Evolutionary conservation across 768 basidiomycete genomes (phyloP), one percentile per base, ranked within the genome.

Genomic region (Trametes coccinea): DNA sequence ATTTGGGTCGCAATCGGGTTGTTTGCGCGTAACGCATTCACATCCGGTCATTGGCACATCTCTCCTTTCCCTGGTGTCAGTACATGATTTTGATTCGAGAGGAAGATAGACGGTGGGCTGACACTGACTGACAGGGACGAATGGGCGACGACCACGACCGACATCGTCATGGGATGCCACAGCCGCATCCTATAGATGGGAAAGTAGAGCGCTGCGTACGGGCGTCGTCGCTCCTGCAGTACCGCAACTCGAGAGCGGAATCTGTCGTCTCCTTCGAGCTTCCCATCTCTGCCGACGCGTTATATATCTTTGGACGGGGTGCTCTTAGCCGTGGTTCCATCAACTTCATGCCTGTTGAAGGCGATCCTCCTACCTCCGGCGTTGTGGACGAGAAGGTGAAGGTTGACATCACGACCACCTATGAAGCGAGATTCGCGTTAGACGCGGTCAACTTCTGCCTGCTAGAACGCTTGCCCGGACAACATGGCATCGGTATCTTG

Each of bases 221-320:
- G 7, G 58, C 60, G 14, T 40, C 51, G 2, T 27, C 54, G 5
- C 43, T 5, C n/a, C 14, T 52, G 22, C 43, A 17, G 22, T 4
- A 17, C 29, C 5, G 13, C 7, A 7, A 16, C 37, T 5, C 30
- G 6, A 17, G 8, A 2, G 17, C 16, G 0, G 45, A 16, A 5
- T 27, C 41, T 1, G 47, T 9, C n/a, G 31, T 37, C 22, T 63
- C 67, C 13, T 63, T 70, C 43, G 39, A 63, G 0, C 47, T 70
- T 0, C 66, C 65, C 4, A 52, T 66, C 1, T 55, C 53, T 16
- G 31, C 69, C 3, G 58, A 69, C n/a, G 62, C 33, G 2, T 41
- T 69, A 4, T 70, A 65, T 33, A 11, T 69, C 14, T 66, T 68
- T 37, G 30, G 63, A 0, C 53, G 65, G 8, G 71, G 69, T 0